Percentiles rank a stretch among this genome's conserved stretches.
Evolutionary conservation across 805 yeast genomes (phyloP).

Genomic region (Ogataea paradorogensis): DNA sequence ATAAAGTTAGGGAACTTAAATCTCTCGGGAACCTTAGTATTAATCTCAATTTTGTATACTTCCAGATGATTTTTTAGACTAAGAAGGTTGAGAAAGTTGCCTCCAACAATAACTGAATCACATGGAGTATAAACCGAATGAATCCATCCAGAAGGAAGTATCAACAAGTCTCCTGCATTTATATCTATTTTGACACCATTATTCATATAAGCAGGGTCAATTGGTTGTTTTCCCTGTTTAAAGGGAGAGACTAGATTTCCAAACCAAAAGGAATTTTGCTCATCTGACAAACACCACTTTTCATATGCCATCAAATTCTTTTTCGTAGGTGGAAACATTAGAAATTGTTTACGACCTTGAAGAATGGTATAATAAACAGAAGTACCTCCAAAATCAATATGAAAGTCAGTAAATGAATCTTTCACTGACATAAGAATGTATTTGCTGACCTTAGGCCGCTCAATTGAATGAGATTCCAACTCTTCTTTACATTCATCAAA

Average conservation of each 20-base stretch:
- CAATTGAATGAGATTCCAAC: slow-evolving; percentile 20
- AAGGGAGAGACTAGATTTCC: slow-evolving; percentile 43
- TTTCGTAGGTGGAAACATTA: slow-evolving; percentile 75
- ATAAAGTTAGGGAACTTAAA: slow-evolving; percentile 79
- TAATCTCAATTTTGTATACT: slow-evolving; percentile 59
- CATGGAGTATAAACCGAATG: slow-evolving; percentile 83
- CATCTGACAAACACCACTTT: slow-evolving; percentile 67
- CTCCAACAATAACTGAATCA: slow-evolving; percentile 83
- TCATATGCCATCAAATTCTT: slow-evolving; percentile 59
- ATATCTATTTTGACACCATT: slow-evolving; percentile 34
- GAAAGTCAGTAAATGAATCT: slow-evolving; percentile 84
- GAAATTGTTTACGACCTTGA: slow-evolving; percentile 69
- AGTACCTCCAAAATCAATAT: slow-evolving; percentile 89
- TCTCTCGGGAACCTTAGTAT: slow-evolving; percentile 69
- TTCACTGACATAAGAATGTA: slow-evolving; percentile 85
- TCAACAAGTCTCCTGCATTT: slow-evolving; percentile 65
- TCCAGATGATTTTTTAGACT: slow-evolving; percentile 62
- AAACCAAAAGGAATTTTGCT: slow-evolving; percentile 64
- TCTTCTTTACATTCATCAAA: slow-evolving; percentile 42
- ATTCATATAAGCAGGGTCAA: slow-evolving; percentile 32
- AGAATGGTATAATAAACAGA: slow-evolving; percentile 85
- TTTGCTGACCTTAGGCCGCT: slow-evolving; percentile 60
- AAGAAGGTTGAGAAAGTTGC: slow-evolving; percentile 71
- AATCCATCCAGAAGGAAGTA: slow-evolving; percentile 92
- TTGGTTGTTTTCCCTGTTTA: slow-evolving; percentile 1